phyloP scores from a whole-genome alignment of 2,329 filamentous ascomycete species.

The Xylariaceae sp. region DNA sequence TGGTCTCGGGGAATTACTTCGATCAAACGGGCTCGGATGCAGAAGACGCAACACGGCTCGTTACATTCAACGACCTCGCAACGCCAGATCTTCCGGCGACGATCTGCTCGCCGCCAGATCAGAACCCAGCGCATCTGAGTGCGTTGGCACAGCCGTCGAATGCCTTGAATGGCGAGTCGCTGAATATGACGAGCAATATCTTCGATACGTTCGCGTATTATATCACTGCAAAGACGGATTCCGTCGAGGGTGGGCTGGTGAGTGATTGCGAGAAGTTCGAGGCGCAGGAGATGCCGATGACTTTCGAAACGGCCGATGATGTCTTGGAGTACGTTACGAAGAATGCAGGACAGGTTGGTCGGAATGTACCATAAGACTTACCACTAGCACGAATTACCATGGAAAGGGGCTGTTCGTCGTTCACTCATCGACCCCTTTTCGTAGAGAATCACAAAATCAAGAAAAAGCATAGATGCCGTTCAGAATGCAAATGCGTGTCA shows the following conservation, averaged over 20 bases:
- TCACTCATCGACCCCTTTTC: too few species aligned
- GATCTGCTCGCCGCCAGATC: constrained; percentile 21
- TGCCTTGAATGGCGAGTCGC: constrained; percentile 5
- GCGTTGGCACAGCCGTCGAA: constrained; percentile 4
- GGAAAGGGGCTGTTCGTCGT: too few species aligned
- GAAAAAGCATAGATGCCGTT: too few species aligned
- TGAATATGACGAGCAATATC: constrained; percentile 18
- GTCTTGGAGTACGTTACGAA: constrained; percentile 17
- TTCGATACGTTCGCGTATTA: constrained; percentile 17
- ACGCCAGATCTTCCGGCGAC: constrained; percentile 13
- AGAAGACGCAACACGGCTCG: constrained; percentile 16
- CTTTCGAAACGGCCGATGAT: constrained; percentile 10
- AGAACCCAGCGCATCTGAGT: background rate
- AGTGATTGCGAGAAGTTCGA: constrained; percentile 14
- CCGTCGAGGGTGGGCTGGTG: constrained; percentile 13
- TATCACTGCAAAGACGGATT: constrained; percentile 12
- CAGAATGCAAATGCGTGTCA: too few species aligned
- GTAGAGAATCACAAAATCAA: too few species aligned
- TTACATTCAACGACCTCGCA: constrained; percentile 20
- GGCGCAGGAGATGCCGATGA: constrained; percentile 15
- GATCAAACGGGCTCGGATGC: constrained; percentile 15
- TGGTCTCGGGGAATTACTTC: constrained; percentile 22
- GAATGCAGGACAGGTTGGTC: constrained; percentile 20
- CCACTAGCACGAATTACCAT: too few species aligned
- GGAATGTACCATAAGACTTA: background rate